These are phyloP conservation scores for Erysimum cheiranthoides DNA, from an alignment of 345 rosid species.

Conservation along the genomic window DNA sequence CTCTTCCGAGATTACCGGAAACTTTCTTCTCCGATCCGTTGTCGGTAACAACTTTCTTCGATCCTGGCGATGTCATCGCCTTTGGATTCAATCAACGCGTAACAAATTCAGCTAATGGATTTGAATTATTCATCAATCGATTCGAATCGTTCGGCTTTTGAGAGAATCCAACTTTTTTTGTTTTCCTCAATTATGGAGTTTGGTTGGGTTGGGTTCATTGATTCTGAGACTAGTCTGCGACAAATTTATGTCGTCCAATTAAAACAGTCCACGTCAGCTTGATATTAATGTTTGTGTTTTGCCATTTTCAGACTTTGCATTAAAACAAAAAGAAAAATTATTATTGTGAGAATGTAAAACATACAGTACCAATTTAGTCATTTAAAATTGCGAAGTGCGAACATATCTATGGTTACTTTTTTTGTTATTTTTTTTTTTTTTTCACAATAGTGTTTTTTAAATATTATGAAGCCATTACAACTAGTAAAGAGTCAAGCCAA, in stretches of 20 bases:
- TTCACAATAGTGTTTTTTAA: no score
- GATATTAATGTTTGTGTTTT: background rate
- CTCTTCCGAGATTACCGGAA: constrained; percentile 35
- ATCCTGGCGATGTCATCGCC: constrained; percentile 43
- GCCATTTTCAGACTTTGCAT: background rate
- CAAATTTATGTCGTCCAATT: background rate
- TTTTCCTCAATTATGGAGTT: constrained; percentile 19
- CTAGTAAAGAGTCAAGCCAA: no score
- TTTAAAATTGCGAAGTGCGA: no score
- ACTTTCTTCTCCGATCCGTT: constrained; percentile 46
- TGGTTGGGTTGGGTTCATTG: constrained; percentile 13
- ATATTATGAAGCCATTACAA: no score
- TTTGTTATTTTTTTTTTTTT: no score
- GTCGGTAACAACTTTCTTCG: constrained; percentile 33
- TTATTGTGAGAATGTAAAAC: no score
- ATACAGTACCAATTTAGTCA: no score
- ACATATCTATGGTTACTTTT: no score
- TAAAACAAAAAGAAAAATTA: background rate
- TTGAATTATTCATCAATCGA: background rate
- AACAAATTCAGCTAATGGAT: background rate
- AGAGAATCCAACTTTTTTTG: background rate
- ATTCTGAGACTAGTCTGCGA: constrained; percentile 8
- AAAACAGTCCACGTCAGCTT: background rate
- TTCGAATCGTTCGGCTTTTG: no score
- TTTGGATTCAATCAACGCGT: constrained; percentile 2